phyloP scores from a whole-genome alignment of 2,329 filamentous ascomycete genomes.

The Alternaria angustiovoidea region DNA sequence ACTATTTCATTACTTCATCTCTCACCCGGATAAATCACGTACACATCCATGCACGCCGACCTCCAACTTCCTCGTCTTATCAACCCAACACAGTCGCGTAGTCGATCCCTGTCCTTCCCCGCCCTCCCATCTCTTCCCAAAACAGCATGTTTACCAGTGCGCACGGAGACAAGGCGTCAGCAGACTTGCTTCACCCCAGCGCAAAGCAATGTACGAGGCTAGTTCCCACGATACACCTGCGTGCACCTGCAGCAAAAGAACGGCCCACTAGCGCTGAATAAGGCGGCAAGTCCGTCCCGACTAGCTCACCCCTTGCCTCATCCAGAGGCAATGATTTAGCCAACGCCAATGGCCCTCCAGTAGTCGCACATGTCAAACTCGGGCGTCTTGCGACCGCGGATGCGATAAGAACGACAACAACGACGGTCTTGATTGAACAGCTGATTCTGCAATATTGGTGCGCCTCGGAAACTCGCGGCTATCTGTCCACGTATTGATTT shows the following conservation, averaged over 20 bases:
- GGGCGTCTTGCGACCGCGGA: background rate
- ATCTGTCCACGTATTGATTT: background rate
- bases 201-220: background rate
- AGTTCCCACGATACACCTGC: background rate
- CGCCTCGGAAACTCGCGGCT: background rate
- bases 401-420: background rate
- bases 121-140: background rate
- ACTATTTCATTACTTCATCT: background rate
- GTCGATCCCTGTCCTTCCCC: background rate
- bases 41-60: background rate
- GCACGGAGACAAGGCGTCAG: background rate
- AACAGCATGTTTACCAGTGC: background rate
- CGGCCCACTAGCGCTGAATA: background rate
- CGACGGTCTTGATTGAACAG: background rate
- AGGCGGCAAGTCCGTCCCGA: constrained; percentile 1
- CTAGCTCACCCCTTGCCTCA: background rate
- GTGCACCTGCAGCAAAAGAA: background rate
- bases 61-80: background rate
- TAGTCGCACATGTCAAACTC: background rate
- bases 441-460: background rate
- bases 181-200: background rate
- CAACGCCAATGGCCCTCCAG: background rate
- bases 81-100: background rate
- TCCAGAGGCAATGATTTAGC: background rate
- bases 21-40: background rate